Percentiles rank a stretch among this genome's conserved stretches.
Conservation (phyloP, 768 basidiomycete species). For the Pulveroboletus ravenelii region DNA sequence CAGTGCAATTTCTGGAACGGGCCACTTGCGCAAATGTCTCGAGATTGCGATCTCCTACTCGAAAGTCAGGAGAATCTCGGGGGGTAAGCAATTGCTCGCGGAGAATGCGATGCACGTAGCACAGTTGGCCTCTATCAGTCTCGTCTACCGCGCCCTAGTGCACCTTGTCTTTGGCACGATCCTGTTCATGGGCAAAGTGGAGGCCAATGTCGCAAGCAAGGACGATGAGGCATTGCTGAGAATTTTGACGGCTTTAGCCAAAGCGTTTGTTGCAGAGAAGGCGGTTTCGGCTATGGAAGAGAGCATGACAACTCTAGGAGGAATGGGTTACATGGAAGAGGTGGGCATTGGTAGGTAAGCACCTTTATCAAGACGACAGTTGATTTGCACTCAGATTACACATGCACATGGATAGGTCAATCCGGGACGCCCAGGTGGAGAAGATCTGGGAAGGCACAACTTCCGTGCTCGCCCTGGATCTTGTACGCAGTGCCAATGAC, state of each 20-base stretch:
- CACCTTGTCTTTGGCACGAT: slow-evolving; percentile 62
- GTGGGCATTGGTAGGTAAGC: slow-evolving; percentile 57
- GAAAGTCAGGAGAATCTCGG: slow-evolving; percentile 49
- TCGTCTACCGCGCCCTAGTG: slow-evolving; percentile 61
- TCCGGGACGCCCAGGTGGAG: slow-evolving; percentile 69
- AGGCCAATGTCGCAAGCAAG: slow-evolving; percentile 46
- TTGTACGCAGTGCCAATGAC: slow-evolving; percentile 51
- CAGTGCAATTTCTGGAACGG: slow-evolving; percentile 53
- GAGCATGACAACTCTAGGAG: slow-evolving; percentile 69
- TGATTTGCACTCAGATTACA: not conserved
- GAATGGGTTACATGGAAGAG: slow-evolving; percentile 83
- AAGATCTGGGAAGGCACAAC: slow-evolving; percentile 82
- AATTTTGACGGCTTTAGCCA: slow-evolving; percentile 63
- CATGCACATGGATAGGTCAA: slow-evolving; percentile 33
- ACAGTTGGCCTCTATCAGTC: slow-evolving; percentile 53
- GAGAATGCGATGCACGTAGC: slow-evolving; percentile 62
- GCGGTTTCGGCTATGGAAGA: slow-evolving; percentile 63
- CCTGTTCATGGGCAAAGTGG: slow-evolving; percentile 54
- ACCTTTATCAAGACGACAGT: not conserved
- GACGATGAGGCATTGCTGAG: slow-evolving; percentile 53
- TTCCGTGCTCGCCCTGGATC: slow-evolving; percentile 63
- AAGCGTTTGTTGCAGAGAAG: slow-evolving; percentile 67
- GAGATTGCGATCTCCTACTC: slow-evolving; percentile 65
- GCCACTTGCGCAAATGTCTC: slow-evolving; percentile 57
- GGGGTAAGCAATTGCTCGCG: slow-evolving; percentile 45